Base-by-base conservation (phyloP, 192 early-diverging fungal genomes). In the Coemansia sp. region DNA sequence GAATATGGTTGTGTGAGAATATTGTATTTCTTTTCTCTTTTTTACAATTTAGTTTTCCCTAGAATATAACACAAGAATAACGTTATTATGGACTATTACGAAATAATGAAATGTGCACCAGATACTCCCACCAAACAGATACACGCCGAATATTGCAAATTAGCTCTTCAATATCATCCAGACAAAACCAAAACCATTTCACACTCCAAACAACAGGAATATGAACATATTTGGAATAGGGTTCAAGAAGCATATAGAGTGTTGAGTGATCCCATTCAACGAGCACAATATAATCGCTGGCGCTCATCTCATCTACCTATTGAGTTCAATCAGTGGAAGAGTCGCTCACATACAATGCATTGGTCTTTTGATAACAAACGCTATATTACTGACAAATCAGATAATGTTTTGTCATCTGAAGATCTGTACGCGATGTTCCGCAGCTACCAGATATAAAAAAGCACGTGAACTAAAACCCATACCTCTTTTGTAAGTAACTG, bases 221-320 rank as follows among this genome's bases (percentile, higher is more conserved):
- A 51, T 4, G 0, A 27, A 0, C 55, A 51, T 1, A 22, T 50
- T 4, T 79, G 76, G 76, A 51, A 73, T 19, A 27, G 6, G 4
- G 56, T 74, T 0, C 67, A 72, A 30, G 71, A 64, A 22, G 76
- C 76, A 1, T 74, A 74, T 54, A 65, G 73, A 42, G 65, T 66
- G 5, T 61, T 79, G 0, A 64, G 76, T 7, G 57, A 74, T 27
- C 55, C 63, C 1, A 51, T 51, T 6, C 33, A 24, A 21, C 67
- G 71, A n/a, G 76, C 71, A 29, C 71, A 74, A 22, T 79, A 79
- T 30, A 68, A 79, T 57, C 67, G 76, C 33, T 79, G 76, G 76
- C 63, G 63, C 7, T 51, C 51, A 11, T 56, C 71, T 0, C 32
- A 51, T 8, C 27, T 74, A 33, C 76, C 71, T 4, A 24, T 79